Evolutionary conservation across 306 rosid species (phyloP).

Genomic region (Abrus precatorius): DNA sequence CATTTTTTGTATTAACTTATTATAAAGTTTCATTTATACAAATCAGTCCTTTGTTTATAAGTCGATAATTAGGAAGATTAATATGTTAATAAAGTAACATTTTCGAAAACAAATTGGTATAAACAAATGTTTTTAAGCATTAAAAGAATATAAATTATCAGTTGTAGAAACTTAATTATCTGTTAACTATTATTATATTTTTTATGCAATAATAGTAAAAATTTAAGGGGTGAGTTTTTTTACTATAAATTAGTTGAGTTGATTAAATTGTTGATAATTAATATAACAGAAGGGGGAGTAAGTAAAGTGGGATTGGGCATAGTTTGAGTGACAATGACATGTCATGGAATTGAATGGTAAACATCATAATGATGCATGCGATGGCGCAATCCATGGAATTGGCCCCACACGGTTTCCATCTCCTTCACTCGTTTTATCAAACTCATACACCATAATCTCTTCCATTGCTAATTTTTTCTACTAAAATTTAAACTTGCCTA

Average conservation of each 20-base stretch:
- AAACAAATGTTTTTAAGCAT: not conserved
- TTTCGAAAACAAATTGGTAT: not conserved
- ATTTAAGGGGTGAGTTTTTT: not conserved
- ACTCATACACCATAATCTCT: not conserved
- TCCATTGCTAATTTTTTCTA: not conserved
- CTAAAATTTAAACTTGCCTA: not conserved
- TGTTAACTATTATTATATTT: not conserved
- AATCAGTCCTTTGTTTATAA: not conserved
- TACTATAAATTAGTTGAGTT: not conserved
- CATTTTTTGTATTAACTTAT: no score
- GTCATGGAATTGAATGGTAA: slow-evolving; percentile 12
- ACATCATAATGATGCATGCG: slow-evolving; percentile 4
- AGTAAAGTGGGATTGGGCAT: not conserved
- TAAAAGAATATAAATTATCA: not conserved
- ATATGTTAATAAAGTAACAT: not conserved
- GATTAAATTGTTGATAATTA: no score
- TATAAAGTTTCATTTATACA: not conserved
- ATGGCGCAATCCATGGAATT: not conserved
- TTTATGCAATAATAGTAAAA: not conserved
- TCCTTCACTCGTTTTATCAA: not conserved
- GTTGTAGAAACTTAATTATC: no score
- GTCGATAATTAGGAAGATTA: not conserved
- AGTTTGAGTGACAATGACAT: not conserved
- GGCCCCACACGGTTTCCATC: slow-evolving; percentile 46
- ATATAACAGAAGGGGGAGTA: no score